A percentile compares a stretch with the other conserved stretches of the same genome.
phyloP scores from a whole-genome alignment of 768 basidiomycete species.

The Hirschioporus abietinus region DNA sequence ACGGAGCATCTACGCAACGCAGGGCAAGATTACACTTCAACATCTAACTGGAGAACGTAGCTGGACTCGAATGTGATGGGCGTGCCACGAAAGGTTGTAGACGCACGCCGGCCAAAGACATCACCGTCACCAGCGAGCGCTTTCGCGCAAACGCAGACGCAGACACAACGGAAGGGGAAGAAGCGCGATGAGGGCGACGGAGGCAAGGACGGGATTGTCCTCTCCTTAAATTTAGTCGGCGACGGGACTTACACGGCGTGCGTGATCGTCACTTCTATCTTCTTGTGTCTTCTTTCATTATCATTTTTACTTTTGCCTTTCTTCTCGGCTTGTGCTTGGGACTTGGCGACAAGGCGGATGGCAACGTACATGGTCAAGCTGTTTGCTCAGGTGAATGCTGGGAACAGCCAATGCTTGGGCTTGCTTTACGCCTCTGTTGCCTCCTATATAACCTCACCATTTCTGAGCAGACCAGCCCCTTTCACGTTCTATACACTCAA shows the following conservation, averaged over 20 bases:
- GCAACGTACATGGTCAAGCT: not conserved
- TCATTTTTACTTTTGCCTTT: not conserved
- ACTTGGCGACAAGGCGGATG: not conserved
- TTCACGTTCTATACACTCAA: not conserved
- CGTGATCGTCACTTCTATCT: conserved; percentile 25
- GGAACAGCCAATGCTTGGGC: not conserved
- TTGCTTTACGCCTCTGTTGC: not conserved
- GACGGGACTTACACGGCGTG: conserved; percentile 55
- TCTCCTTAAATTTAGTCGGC: conserved; percentile 52
- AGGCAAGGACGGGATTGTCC: conserved; percentile 48
- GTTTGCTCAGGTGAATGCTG: not conserved
- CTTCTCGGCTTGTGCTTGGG: not conserved
- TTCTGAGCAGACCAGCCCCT: conserved; percentile 7
- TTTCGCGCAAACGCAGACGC: not conserved
- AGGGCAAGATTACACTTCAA: not conserved
- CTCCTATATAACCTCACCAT: not conserved
- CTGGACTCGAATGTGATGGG: not conserved
- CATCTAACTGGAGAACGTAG: not conserved
- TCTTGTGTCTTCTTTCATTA: conserved; percentile 2
- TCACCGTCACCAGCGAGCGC: not conserved
- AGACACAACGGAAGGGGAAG: conserved; percentile 20
- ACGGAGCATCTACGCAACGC: not conserved
- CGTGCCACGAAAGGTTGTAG: not conserved
- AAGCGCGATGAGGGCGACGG: conserved; percentile 37
- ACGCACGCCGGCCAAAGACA: not conserved